Evolutionary conservation across 129 eudicot genomes (phyloP).

Genomic region (Helianthus tuberosus): DNA sequence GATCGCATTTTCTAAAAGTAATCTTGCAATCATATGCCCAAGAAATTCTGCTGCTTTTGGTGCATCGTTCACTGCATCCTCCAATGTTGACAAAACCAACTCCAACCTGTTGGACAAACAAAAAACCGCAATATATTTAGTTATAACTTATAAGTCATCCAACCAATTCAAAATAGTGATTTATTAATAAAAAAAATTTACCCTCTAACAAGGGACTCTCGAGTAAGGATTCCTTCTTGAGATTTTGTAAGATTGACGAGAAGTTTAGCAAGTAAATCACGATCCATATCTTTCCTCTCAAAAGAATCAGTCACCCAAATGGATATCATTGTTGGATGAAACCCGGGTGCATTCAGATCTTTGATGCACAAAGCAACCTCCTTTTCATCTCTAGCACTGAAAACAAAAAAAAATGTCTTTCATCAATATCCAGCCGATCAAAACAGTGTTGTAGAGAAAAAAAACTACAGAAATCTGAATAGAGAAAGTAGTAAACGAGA

Average conservation of each 20-base stretch:
- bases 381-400: conserved; percentile 90
- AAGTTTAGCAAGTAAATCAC: conserved; percentile 71
- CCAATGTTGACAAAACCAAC: conserved; percentile 66
- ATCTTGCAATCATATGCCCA: conserved; percentile 57
- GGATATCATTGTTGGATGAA: conserved; percentile 75
- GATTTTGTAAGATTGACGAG: conserved; percentile 68
- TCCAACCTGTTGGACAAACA: conserved; percentile 60
- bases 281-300: conserved; percentile 82
- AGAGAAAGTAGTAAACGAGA: conserved; percentile 2
- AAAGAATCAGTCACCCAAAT: conserved; percentile 86
- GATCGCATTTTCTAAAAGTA: conserved; percentile 52
- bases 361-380: conserved; percentile 82
- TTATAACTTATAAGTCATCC: neutral
- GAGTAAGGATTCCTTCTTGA: conserved; percentile 52
- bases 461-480: neutral
- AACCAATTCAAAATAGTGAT: no score
- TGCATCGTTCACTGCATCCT: conserved; percentile 84
- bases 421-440: neutral
- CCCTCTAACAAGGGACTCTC: conserved; percentile 78
- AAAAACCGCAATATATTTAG: neutral
- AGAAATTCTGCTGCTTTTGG: conserved; percentile 89
- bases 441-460: neutral
- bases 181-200: conserved; percentile 26
- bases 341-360: conserved; percentile 78
- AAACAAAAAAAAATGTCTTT: neutral